Evolutionary conservation across 2,329 filamentous ascomycete species (phyloP), one percentile per base, ranked within the genome.

Genomic region (Phaeoacremonium minimum): DNA sequence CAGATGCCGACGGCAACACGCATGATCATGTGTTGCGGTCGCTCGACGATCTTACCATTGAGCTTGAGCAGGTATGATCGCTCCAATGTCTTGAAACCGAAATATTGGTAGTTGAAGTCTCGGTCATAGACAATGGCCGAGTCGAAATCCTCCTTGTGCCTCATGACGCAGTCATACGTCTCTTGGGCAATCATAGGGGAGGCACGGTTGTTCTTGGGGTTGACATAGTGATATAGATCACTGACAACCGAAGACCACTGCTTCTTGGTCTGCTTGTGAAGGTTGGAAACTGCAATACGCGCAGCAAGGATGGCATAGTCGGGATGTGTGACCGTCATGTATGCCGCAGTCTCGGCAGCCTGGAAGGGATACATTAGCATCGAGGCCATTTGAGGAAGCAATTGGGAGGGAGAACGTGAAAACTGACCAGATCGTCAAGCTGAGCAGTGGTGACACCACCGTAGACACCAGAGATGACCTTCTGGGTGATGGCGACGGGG

Each of bases 231-330:
- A 70, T 91, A 96, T 29, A 98, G 80, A 56, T 98, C 93, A 53
- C 80, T 83, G 52, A 98, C 78, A 42, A 98, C 93, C 33, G 87
- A 75, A n/a, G 93, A 97, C 73, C 94, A 98, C 62, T 97, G 91
- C 77, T 98, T 98, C 80, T 97, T 97, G 47, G 93, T 98, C 77
- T 98, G 93, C 73, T 98, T 98, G 83, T 98, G 93, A 42, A 98
- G 85, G 72, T 98, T 98, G 57, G 93, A 98, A 37, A 98, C 93
- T 51, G 93, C 93, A 59, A 98, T 97, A 69, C 93, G 90, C 49
- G 93, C 93, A 47, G 93, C 93, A 41, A 98, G 88, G 60, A 97
- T 94, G 61, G 93, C 93, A 64, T 98, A 98, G 71, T 98, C 93
- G 55, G 93, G 93, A 64, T 98, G 93, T 45, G 91, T 98, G 52